Percentiles rank a stretch among this genome's conserved stretches.
phyloP scores from a whole-genome alignment of 192 early-diverging fungal species.

The Spizellomyces sp. region DNA sequence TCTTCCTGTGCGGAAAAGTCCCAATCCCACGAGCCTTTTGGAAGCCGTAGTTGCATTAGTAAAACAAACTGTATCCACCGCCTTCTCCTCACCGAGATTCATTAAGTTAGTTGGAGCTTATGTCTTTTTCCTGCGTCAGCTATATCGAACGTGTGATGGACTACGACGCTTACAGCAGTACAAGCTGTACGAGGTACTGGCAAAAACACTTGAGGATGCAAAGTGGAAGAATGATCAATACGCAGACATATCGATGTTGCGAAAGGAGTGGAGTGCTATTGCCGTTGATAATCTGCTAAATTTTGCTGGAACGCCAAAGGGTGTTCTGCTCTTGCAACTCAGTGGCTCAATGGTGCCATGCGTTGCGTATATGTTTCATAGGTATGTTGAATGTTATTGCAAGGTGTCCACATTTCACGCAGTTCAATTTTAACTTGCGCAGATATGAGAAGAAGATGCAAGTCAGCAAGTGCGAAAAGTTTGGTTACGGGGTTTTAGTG shows the following conservation, averaged over 20 bases:
- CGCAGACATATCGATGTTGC: conserved; percentile 3
- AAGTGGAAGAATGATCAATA: conserved; percentile 1
- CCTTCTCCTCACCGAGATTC: not conserved
- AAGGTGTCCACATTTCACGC: no score
- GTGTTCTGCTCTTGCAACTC: conserved; percentile 46
- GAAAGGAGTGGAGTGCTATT: conserved; percentile 41
- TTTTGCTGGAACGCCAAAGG: conserved; percentile 53
- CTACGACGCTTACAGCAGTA: conserved; percentile 36
- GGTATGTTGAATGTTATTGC: conserved; percentile 23
- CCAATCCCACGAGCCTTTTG: conserved; percentile 12
- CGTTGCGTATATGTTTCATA: conserved; percentile 50
- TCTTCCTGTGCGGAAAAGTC: conserved; percentile 4
- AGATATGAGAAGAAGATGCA: conserved; percentile 58
- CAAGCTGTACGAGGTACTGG: conserved; percentile 37
- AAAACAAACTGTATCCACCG: conserved; percentile 1
- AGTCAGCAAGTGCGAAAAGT: conserved; percentile 57
- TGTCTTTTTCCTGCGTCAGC: conserved; percentile 52
- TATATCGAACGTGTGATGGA: conserved; percentile 53
- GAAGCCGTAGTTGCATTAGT: conserved; percentile 35
- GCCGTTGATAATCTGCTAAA: conserved; percentile 54
- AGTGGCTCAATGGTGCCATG: conserved; percentile 47
- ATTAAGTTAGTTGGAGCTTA: conserved; percentile 38
- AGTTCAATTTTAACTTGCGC: not conserved
- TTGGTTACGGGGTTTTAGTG: conserved; percentile 57
- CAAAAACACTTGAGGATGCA: conserved; percentile 22